Base-by-base conservation (phyloP, 768 basidiomycete genomes). In the Psilocybe subaeruginosa region DNA sequence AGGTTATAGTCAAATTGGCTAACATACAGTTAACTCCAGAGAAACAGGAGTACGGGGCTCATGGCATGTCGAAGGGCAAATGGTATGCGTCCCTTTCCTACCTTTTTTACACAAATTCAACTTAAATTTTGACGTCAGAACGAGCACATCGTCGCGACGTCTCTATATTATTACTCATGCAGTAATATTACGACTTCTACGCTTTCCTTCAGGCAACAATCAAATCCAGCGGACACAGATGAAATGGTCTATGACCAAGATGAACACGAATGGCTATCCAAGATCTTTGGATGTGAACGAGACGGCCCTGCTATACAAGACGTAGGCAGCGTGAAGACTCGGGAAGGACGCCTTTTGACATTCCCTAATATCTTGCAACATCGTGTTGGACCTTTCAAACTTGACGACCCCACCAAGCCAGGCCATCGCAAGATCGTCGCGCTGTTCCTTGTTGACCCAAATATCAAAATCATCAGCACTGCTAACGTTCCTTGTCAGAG, bases 341-440 rank as follows among this genome's bases (percentile, higher is more conserved):
- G 65, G 1, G 71, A 75, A 54, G 76, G 75, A 1, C 70, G 80
- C 7, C 66, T 75, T 12, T 62, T 81, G 45, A 75, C 74, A 0
- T 81, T 79, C 64, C 80, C 80, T 1, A 81, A 80, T 61, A 65
- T 78, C 53, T 70, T 77, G 31, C 79, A 80, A 57, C 78, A 82
- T 61, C 73, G 68, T 23, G 76, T 81, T 3, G 61, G 63, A 35
- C 72, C 78, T 16, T 82, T 80, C 67, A 59, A 66, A 48, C 73
- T 81, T 9, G 64, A 58, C 7, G 77, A 82, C 61, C 65, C 66
- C 1, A 70, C 73, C 8, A 77, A 75, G 58, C 77, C 77, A 5
- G 81, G 79, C 2, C 73, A 79, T 58, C 72, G 79, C 48, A 82
- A 79, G 65, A 78, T 82, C 41, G 64, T 82, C 6, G 76, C 76